These are phyloP conservation scores for Protostelium mycophagum DNA, from an alignment of 78 protist species.

Conservation along the genomic window DNA sequence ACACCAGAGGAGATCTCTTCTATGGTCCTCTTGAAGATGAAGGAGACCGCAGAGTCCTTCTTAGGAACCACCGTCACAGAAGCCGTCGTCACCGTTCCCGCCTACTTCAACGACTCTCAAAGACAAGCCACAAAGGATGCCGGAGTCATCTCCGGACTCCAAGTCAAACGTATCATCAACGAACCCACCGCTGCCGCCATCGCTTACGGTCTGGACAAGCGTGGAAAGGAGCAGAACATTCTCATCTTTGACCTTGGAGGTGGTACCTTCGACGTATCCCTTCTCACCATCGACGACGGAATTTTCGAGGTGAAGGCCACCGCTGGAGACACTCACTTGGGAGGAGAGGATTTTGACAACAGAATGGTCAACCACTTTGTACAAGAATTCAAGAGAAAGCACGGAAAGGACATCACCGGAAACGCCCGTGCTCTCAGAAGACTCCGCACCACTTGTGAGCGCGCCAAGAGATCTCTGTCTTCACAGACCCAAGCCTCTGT, in stretches of 20 bases:
- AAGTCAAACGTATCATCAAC: conserved; percentile 75
- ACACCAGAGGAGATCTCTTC: conserved; percentile 79
- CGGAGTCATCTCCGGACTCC: conserved; percentile 83
- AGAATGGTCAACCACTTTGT: conserved; percentile 66
- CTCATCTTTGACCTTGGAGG: conserved; percentile 90
- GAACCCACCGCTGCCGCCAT: conserved; percentile 91
- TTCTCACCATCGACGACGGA: conserved; percentile 75
- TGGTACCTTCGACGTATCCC: conserved; percentile 86
- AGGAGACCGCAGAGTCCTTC: conserved; percentile 71
- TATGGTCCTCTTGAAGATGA: conserved; percentile 84
- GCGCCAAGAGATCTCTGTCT: conserved; percentile 74
- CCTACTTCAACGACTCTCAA: conserved; percentile 86
- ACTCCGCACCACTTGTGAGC: conserved; percentile 85
- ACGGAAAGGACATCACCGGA: conserved; percentile 60
- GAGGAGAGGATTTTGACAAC: conserved; percentile 88
- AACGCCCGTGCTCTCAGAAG: conserved; percentile 68
- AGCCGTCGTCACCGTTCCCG: conserved; percentile 52
- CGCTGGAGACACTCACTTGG: conserved; percentile 82
- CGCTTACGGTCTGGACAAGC: conserved; percentile 37
- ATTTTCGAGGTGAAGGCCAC: conserved; percentile 84
- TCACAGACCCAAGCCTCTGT: conserved; percentile 47
- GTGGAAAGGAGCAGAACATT: conserved; percentile 50
- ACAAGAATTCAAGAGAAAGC: conserved; percentile 72
- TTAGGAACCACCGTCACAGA: conserved; percentile 20
- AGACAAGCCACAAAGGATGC: conserved; percentile 94